Percentiles rank a stretch among this genome's conserved stretches.
Evolutionary conservation across 2,329 filamentous ascomycete species (phyloP).

Genomic region (Stylonectria norvegica): DNA sequence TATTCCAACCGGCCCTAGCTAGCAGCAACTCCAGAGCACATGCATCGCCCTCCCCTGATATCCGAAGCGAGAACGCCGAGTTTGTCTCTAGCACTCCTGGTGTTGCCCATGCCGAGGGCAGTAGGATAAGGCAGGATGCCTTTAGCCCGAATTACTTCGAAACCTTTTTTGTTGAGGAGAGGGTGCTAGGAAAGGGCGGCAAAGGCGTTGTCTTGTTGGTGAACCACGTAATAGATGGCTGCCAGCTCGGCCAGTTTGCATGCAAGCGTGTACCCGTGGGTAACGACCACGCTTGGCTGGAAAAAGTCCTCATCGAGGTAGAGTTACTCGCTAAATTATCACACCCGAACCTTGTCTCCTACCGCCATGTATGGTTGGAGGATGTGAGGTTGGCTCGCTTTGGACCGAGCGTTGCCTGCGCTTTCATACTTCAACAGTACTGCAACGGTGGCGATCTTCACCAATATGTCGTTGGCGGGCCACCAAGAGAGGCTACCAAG

Average conservation of each 20-base stretch:
- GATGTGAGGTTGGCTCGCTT: conserved; percentile 81
- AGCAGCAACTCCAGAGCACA: conserved; percentile 10
- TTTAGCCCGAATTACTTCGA: conserved; percentile 93
- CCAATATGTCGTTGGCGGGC: conserved; percentile 74
- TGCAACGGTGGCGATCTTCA: conserved; percentile 93
- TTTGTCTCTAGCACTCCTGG: conserved; percentile 54
- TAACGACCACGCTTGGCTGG: conserved; percentile 90
- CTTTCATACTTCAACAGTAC: conserved; percentile 96
- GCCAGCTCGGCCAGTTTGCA: conserved; percentile 84
- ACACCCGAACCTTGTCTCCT: conserved; percentile 93
- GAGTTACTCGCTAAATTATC: conserved; percentile 87
- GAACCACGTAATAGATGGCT: conserved; percentile 84
- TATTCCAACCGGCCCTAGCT: conserved; percentile 45
- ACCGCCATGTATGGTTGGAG: conserved; percentile 96
- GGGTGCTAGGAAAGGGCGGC: conserved; percentile 80
- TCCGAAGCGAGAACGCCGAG: conserved; percentile 36
- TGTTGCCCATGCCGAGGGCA: conserved; percentile 46
- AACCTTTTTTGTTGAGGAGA: conserved; percentile 87
- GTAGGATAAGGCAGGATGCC: conserved; percentile 78
- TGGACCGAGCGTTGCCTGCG: conserved; percentile 86
- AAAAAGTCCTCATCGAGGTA: conserved; percentile 90
- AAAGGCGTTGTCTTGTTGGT: conserved; percentile 96
- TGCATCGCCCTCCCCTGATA: conserved; percentile 17
- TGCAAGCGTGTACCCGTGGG: conserved; percentile 97
- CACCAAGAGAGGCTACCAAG: conserved; percentile 62